Percentiles rank a stretch among this genome's conserved stretches.
These are phyloP conservation scores for Suillus sp. DNA, from an alignment of 768 basidiomycete species.

Conservation along the genomic window DNA sequence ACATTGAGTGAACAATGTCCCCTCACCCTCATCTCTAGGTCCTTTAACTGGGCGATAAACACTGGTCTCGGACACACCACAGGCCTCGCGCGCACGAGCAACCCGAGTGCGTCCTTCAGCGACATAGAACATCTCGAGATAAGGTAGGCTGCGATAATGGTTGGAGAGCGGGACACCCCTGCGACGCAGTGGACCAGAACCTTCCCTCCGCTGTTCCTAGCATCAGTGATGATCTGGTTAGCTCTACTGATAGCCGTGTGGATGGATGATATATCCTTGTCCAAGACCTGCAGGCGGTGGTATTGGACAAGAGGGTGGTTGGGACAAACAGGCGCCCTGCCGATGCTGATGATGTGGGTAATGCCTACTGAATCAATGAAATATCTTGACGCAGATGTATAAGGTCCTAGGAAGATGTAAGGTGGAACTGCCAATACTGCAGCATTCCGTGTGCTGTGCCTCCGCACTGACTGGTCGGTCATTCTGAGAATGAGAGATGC, in stretches of 20 bases:
- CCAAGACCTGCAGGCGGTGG: conserved; percentile 41
- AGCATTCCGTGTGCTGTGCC: not conserved
- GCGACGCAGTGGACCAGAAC: conserved; percentile 49
- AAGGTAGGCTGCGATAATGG: conserved; percentile 43
- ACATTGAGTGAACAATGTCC: conserved; percentile 36
- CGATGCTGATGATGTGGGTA: conserved; percentile 45
- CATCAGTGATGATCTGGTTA: conserved; percentile 26
- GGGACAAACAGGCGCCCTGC: conserved; percentile 31
- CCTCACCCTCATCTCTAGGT: conserved; percentile 6
- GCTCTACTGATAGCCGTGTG: conserved; percentile 1
- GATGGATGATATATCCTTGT: conserved; percentile 36
- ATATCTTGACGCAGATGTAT: conserved; percentile 38
- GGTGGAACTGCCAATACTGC: conserved; percentile 21
- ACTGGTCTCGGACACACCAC: conserved; percentile 44
- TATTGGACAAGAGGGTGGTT: conserved; percentile 37
- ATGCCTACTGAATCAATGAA: conserved; percentile 40
- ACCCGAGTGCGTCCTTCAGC: conserved; percentile 40
- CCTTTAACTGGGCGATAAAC: conserved; percentile 46
- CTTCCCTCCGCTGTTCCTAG: conserved; percentile 32
- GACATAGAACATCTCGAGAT: conserved; percentile 40
- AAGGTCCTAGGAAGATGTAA: conserved; percentile 44
- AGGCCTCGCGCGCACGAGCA: conserved; percentile 38
- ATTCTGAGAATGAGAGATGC: not conserved
- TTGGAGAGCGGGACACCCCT: conserved; percentile 49
- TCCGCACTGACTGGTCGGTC: not conserved